A percentile compares a stretch with the other conserved stretches of the same genome.
Conservation (phyloP, 2,329 filamentous ascomycete genomes). For the Calonectria hongkongensis region DNA sequence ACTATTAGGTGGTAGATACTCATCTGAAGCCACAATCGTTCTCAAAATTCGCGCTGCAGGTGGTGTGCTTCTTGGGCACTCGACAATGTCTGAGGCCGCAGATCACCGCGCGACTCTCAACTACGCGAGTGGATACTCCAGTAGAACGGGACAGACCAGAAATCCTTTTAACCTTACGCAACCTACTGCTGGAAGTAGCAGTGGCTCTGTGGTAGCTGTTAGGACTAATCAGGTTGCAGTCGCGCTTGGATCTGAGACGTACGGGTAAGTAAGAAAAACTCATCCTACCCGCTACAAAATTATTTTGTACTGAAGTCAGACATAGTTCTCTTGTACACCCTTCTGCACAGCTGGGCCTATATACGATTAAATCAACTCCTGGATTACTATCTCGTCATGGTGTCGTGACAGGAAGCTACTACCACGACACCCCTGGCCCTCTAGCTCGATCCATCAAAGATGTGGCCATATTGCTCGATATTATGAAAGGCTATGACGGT, state of each 20-base stretch:
- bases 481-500: slow-evolving; percentile 24
- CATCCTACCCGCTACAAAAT: rapidly evolving
- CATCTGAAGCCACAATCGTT: slow-evolving; percentile 29
- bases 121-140: slow-evolving; percentile 37
- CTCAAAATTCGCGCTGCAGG: slow-evolving; percentile 32
- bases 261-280: slow-evolving; percentile 18
- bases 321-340: slow-evolving; percentile 31
- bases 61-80: slow-evolving; percentile 32
- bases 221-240: slow-evolving; percentile 34
- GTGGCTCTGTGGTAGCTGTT: slow-evolving; percentile 30
- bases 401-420: neutral
- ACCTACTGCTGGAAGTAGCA: slow-evolving; percentile 34
- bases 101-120: slow-evolving; percentile 34
- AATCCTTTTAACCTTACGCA: slow-evolving; percentile 41
- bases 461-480: slow-evolving; percentile 29
- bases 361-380: slow-evolving; percentile 33
- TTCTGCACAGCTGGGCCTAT: slow-evolving; percentile 18
- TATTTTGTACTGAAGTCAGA: neutral
- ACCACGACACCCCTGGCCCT: slow-evolving; percentile 18
- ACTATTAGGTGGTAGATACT: slow-evolving; percentile 34
- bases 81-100: slow-evolving; percentile 33
- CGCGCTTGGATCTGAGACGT: slow-evolving; percentile 34
- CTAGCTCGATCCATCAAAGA: slow-evolving; percentile 31
- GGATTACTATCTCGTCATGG: slow-evolving; percentile 15
- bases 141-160: slow-evolving; percentile 32